phyloP scores from a whole-genome alignment of 441 rosid species.

The Pelargonium citronellum region DNA sequence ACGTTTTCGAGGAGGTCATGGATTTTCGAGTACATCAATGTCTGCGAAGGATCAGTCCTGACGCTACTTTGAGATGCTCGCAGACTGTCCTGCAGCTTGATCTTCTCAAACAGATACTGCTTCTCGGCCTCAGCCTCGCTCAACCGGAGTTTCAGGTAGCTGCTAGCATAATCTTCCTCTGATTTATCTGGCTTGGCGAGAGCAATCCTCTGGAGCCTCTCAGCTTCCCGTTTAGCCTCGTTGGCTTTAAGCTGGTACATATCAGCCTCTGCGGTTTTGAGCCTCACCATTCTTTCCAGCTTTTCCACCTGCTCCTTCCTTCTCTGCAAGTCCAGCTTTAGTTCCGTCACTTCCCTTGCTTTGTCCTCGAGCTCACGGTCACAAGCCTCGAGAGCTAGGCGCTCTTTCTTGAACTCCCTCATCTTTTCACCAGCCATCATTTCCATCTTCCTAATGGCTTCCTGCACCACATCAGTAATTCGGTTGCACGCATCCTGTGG shows the following conservation, averaged over 20 bases:
- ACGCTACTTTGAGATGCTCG: slow-evolving; percentile 45
- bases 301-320: slow-evolving; percentile 83
- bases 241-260: slow-evolving; percentile 96
- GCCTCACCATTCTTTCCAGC: slow-evolving; percentile 84
- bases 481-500: slow-evolving; percentile 94
- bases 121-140: slow-evolving; percentile 98
- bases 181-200: slow-evolving; percentile 84
- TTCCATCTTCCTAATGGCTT: slow-evolving; percentile 90
- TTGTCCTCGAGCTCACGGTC: slow-evolving; percentile 89
- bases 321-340: slow-evolving; percentile 65
- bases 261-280: slow-evolving; percentile 91
- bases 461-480: slow-evolving; percentile 87
- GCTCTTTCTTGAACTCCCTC: slow-evolving; percentile 86
- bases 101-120: slow-evolving; percentile 84
- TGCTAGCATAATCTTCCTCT: slow-evolving; percentile 85
- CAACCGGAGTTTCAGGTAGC: slow-evolving; percentile 75
- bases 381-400: slow-evolving; percentile 62
- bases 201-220: slow-evolving; percentile 79
- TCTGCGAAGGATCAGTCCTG: slow-evolving; percentile 64
- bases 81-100: slow-evolving; percentile 77
- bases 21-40: slow-evolving; percentile 54
- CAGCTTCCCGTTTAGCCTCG: slow-evolving; percentile 86
- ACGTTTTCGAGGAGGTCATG: slow-evolving; percentile 50
- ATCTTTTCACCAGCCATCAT: slow-evolving; percentile 90
- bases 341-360: slow-evolving; percentile 72